These are phyloP conservation scores for Dendrocalamus sinicus DNA, from an alignment of 176 grass and related monocot species.

Conservation along the genomic window DNA sequence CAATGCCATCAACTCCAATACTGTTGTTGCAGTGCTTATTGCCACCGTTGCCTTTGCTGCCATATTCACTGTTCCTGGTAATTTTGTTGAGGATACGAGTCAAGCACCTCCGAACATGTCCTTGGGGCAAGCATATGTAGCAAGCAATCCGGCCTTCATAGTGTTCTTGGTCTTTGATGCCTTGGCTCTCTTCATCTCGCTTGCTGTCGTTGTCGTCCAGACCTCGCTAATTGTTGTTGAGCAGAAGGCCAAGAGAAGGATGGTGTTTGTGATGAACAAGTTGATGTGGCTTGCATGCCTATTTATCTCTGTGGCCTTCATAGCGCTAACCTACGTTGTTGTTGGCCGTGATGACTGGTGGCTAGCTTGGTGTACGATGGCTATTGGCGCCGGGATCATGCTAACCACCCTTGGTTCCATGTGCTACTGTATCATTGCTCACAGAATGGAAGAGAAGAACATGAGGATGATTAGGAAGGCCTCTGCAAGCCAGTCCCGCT, in stretches of 20 bases:
- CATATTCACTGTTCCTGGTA: conserved; percentile 83
- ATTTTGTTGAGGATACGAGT: conserved; percentile 49
- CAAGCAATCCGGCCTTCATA: conserved; percentile 72
- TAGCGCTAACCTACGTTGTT: conserved; percentile 82
- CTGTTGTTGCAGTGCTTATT: conserved; percentile 87
- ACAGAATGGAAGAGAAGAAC: conserved; percentile 78
- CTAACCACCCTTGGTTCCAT: conserved; percentile 79
- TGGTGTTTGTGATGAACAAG: conserved; percentile 99
- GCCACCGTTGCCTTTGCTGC: conserved; percentile 89
- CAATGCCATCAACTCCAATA: conserved; percentile 97
- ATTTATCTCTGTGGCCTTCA: conserved; percentile 79
- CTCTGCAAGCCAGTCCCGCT: conserved; percentile 61
- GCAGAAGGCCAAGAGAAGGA: conserved; percentile 81
- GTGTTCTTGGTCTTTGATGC: conserved; percentile 84
- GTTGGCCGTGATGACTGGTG: conserved; percentile 68
- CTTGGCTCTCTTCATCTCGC: conserved; percentile 87
- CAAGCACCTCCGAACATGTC: conserved; percentile 37
- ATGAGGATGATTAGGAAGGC: conserved; percentile 70
- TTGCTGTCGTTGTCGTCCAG: conserved; percentile 83
- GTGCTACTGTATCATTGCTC: conserved; percentile 82
- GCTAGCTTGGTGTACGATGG: conserved; percentile 95
- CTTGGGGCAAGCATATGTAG: conserved; percentile 71
- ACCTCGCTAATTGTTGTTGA: conserved; percentile 92
- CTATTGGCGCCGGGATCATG: conserved; percentile 80
- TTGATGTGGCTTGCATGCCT: conserved; percentile 94